phyloP scores from a whole-genome alignment of 345 rosid species.

The Carallia pectinifolia region DNA sequence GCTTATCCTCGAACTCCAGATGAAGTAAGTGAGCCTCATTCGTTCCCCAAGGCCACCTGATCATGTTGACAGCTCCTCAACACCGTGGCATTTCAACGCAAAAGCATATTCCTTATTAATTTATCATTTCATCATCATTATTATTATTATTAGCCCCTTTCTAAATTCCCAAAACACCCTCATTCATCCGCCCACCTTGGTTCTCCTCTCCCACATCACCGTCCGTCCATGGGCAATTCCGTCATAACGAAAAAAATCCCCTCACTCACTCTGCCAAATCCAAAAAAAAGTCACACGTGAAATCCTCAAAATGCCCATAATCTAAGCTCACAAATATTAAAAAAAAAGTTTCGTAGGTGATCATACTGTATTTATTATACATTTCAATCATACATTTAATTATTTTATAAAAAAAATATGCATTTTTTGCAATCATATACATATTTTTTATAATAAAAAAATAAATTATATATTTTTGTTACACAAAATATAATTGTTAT shows the following conservation, averaged over 20 bases:
- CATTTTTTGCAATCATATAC: no score
- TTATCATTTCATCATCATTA: not conserved
- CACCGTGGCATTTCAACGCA: conserved; percentile 35
- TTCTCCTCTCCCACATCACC: not conserved
- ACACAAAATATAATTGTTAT: no score
- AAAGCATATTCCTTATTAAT: not conserved
- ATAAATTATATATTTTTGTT: no score
- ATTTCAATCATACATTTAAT: no score
- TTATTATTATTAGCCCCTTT: no score
- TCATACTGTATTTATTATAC: no score
- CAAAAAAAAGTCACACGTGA: not conserved
- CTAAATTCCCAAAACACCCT: conserved; percentile 26
- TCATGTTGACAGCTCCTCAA: not conserved
- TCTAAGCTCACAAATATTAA: no score
- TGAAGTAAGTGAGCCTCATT: not conserved
- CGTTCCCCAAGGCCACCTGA: conserved; percentile 4
- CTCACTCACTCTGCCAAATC: not conserved
- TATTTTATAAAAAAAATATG: no score
- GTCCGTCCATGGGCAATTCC: not conserved
- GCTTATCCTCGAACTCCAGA: conserved; percentile 20
- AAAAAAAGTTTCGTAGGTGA: no score
- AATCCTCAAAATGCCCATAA: conserved; percentile 2
- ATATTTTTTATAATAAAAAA: no score
- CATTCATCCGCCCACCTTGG: rapidly evolving
- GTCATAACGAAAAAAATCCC: not conserved